Conservation (phyloP, 257 asterid species). For the Ajuga chamaepitys region DNA sequence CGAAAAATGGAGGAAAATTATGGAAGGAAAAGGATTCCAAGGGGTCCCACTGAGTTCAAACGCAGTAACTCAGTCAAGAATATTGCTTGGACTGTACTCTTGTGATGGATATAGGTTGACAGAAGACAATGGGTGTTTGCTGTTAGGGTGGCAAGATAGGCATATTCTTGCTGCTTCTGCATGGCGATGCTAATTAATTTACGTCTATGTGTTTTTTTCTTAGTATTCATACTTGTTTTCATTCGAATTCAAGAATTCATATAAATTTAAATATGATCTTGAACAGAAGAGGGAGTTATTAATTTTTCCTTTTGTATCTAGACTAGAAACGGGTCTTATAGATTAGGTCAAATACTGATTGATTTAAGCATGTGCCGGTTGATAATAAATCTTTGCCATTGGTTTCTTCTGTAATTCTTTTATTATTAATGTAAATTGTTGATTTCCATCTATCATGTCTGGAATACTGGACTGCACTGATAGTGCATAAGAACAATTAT, state of each 20-base stretch:
- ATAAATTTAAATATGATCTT: background rate
- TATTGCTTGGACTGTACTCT: conserved; percentile 65
- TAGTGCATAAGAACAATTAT: too few relatives aligned
- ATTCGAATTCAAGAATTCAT: conserved; percentile 1
- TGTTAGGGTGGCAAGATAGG: conserved; percentile 84
- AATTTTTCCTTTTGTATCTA: conserved; percentile 4
- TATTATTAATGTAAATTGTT: background rate
- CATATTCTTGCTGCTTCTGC: conserved; percentile 80
- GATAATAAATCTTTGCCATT: conserved; percentile 5
- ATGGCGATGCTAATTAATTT: conserved; percentile 53
- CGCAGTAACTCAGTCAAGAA: conserved; percentile 74
- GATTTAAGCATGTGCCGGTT: conserved; percentile 1
- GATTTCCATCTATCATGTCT: background rate
- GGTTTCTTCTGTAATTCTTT: background rate
- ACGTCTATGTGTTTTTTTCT: background rate
- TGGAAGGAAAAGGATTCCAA: conserved; percentile 80
- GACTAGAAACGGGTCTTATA: conserved; percentile 7
- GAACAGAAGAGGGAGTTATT: conserved; percentile 9
- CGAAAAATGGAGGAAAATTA: conserved; percentile 71
- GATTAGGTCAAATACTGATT: conserved; percentile 16
- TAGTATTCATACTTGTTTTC: conserved; percentile 6
- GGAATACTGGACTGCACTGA: background rate
- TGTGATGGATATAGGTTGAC: conserved; percentile 83
- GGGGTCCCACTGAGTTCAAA: conserved; percentile 59
- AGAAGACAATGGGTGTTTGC: conserved; percentile 73